Evolutionary conservation across 1,284 basidiomycete species (phyloP).

Genomic region (Trichosporon asahii): DNA sequence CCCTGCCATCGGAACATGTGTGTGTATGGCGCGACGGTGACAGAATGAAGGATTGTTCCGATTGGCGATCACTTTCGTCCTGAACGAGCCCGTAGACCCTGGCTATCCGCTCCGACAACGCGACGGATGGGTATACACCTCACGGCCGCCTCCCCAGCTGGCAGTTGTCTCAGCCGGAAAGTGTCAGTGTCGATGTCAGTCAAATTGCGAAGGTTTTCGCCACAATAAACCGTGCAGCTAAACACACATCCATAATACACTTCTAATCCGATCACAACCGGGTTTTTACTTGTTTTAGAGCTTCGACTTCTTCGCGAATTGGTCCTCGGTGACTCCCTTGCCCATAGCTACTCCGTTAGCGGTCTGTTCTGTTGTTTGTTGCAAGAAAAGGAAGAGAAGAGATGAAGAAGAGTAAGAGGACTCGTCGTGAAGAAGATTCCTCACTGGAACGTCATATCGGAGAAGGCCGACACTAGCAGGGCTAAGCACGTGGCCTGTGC

Average conservation of each 20-base stretch:
- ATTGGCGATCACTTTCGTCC: too few relatives aligned
- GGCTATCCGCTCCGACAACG: too few relatives aligned
- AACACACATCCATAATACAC: conserved; percentile 10
- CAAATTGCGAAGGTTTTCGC: neutral
- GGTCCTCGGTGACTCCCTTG: conserved; percentile 83
- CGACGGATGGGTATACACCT: too few relatives aligned
- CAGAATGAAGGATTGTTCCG: too few relatives aligned
- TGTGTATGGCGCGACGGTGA: too few relatives aligned
- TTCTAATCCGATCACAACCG: neutral
- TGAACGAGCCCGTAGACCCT: too few relatives aligned
- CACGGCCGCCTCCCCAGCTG: too few relatives aligned
- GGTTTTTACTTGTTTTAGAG: conserved; percentile 15
- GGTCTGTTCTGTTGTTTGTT: too few relatives aligned
- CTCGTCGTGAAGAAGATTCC: too few relatives aligned
- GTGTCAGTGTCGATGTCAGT: neutral
- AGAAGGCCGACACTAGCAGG: neutral
- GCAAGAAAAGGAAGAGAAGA: neutral
- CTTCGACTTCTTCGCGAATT: conserved; percentile 60
- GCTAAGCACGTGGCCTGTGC: too few relatives aligned
- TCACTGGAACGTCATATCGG: neutral
- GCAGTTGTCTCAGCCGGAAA: neutral
- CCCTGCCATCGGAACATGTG: too few relatives aligned
- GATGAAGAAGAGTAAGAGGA: too few relatives aligned
- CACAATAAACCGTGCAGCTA: neutral
- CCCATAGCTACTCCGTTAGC: conserved; percentile 67